Conservation (phyloP, 148 eudicot genomes). For the Polygonum aviculare region DNA sequence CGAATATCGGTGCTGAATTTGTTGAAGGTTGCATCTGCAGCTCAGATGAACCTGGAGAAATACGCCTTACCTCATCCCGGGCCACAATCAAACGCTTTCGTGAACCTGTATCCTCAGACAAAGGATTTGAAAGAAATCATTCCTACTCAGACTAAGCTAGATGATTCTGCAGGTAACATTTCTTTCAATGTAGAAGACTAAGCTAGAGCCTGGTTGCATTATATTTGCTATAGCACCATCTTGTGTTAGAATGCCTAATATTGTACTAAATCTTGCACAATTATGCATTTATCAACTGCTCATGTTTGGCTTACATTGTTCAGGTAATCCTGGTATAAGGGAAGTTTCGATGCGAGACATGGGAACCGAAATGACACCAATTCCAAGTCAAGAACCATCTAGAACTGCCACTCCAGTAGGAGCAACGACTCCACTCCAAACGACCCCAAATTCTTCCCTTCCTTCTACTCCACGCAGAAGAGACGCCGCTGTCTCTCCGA, state of each 20-base stretch:
- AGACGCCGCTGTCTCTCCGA: constrained; percentile 36
- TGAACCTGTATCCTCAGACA: constrained; percentile 46
- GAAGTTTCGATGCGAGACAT: constrained; percentile 93
- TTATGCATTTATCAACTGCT: background rate
- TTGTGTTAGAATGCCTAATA: no score
- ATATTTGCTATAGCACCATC: no score
- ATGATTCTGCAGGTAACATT: constrained; percentile 42
- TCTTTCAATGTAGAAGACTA: background rate
- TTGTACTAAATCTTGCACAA: no score
- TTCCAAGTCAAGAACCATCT: constrained; percentile 90
- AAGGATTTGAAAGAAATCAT: constrained; percentile 57
- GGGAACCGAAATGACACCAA: constrained; percentile 99
- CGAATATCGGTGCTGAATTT: constrained; percentile 30
- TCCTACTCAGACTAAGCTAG: constrained; percentile 19
- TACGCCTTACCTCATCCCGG: constrained; percentile 13
- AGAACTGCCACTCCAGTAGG: constrained; percentile 78
- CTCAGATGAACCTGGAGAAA: constrained; percentile 30
- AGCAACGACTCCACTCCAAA: constrained; percentile 71
- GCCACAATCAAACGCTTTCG: constrained; percentile 15
- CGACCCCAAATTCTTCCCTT: constrained; percentile 61
- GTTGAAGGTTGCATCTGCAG: constrained; percentile 56
- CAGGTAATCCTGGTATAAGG: constrained; percentile 38
- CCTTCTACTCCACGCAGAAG: constrained; percentile 83
- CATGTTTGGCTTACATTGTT: background rate
- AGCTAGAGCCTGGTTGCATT: no score